A percentile compares a stretch with the other conserved stretches of the same genome.
These are phyloP conservation scores for Lactarius deliciosus DNA, from an alignment of 768 basidiomycete species.

Conservation along the genomic window DNA sequence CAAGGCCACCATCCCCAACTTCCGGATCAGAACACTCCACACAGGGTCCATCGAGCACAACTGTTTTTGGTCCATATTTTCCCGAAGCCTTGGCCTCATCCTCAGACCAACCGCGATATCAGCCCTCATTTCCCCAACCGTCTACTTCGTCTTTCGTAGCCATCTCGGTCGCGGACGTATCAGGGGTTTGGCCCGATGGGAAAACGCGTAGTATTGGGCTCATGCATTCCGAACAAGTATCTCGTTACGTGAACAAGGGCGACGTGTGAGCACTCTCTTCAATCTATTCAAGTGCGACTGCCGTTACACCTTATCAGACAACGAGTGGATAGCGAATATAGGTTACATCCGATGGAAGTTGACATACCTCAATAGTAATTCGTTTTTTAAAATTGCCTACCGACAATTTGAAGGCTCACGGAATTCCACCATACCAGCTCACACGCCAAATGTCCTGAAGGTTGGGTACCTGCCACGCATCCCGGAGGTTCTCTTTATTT, in stretches of 20 bases:
- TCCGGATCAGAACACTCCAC: background rate
- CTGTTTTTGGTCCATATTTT: too few species aligned
- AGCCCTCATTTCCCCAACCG: background rate
- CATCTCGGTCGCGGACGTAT: background rate
- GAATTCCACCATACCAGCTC: background rate
- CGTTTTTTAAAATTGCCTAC: too few species aligned
- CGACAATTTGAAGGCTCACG: background rate
- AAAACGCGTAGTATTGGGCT: background rate
- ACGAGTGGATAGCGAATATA: background rate
- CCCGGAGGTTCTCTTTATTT: conserved; percentile 22
- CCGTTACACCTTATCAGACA: conserved; percentile 1
- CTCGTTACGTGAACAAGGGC: conserved; percentile 19
- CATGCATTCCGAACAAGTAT: conserved; percentile 19
- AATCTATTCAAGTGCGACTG: background rate
- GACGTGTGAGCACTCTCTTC: conserved; percentile 12
- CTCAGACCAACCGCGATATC: background rate
- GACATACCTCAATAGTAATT: conserved; percentile 16
- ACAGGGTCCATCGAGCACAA: background rate
- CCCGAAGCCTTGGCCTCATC: background rate
- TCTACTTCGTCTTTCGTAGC: background rate
- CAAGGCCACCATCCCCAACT: background rate
- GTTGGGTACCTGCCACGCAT: conserved; percentile 1
- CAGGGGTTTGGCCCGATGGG: background rate
- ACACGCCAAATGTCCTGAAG: background rate
- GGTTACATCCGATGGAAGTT: background rate